Evolutionary conservation across 2,329 filamentous ascomycete species (phyloP).

Genomic region (Penicillium griseofulvum): DNA sequence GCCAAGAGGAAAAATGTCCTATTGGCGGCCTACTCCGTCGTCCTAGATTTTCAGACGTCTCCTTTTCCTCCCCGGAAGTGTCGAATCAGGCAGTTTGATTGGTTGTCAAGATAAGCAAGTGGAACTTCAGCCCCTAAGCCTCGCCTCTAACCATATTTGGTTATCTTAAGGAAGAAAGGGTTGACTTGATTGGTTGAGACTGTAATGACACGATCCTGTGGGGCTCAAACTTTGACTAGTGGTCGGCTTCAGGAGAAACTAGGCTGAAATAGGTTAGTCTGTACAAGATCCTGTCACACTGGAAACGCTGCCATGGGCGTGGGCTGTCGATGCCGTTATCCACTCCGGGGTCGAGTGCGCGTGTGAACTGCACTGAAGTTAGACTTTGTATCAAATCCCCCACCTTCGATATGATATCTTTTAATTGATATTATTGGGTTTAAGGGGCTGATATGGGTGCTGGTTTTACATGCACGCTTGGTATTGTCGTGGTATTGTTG

Average conservation of each 20-base stretch:
- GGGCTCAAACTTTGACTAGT: slow-evolving; percentile 14
- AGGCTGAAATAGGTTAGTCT: slow-evolving; percentile 5
- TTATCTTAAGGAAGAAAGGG: slow-evolving; percentile 7
- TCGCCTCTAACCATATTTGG: slow-evolving; percentile 11
- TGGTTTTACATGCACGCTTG: slow-evolving; percentile 7
- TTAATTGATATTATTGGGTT: neutral
- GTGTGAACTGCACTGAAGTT: slow-evolving; percentile 9
- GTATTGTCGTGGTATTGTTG: slow-evolving; percentile 14
- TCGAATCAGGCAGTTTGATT: slow-evolving; percentile 9
- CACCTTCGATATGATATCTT: neutral
- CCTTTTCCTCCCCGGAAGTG: neutral
- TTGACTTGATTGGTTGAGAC: slow-evolving; percentile 6
- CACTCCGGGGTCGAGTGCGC: slow-evolving; percentile 17
- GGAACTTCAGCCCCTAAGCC: slow-evolving; percentile 14
- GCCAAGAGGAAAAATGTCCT: neutral
- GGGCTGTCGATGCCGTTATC: slow-evolving; percentile 5
- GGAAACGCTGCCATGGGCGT: neutral
- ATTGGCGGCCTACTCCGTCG: slow-evolving; percentile 1
- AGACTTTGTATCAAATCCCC: neutral
- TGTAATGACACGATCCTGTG: slow-evolving; percentile 21
- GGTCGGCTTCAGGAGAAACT: slow-evolving; percentile 12
- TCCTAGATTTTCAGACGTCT: neutral
- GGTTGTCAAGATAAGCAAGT: slow-evolving; percentile 25
- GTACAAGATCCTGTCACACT: slow-evolving; percentile 17
- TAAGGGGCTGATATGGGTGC: slow-evolving; percentile 1